These are phyloP conservation scores for Tieghemostelium lacteum DNA, from an alignment of 78 protist genomes.

Conservation along the genomic window DNA sequence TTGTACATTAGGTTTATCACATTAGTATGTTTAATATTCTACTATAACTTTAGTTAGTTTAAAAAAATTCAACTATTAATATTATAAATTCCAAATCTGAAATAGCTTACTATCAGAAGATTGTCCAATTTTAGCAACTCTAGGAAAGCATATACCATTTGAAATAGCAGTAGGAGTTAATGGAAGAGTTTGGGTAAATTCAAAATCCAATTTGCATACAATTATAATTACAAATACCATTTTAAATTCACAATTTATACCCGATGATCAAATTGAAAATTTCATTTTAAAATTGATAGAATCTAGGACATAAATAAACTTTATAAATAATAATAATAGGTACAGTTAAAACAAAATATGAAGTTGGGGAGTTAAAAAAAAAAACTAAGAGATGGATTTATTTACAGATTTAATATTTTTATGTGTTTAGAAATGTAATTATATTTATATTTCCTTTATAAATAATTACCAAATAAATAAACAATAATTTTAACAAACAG, in stretches of 20 bases:
- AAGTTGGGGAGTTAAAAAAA: too few relatives aligned
- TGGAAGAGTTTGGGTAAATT: conserved; percentile 90
- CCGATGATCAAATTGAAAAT: conserved; percentile 39
- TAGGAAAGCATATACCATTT: conserved; percentile 78
- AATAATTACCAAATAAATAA: conserved; percentile 52
- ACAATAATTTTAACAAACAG: conserved; percentile 15
- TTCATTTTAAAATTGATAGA: conserved; percentile 20
- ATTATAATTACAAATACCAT: conserved; percentile 77
- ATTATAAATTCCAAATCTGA: too few relatives aligned
- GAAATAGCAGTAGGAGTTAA: conserved; percentile 89
- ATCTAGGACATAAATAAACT: too few relatives aligned
- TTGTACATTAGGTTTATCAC: conserved; percentile 67
- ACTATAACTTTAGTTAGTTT: not conserved
- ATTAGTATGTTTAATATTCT: conserved; percentile 54
- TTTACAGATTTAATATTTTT: too few relatives aligned
- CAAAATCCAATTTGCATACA: conserved; percentile 5
- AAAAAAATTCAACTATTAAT: not conserved
- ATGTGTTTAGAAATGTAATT: too few relatives aligned
- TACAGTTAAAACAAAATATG: too few relatives aligned
- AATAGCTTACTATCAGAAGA: conserved; percentile 68
- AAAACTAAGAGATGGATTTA: too few relatives aligned
- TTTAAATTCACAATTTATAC: conserved; percentile 65
- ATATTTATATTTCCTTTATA: too few relatives aligned
- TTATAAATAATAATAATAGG: not conserved
- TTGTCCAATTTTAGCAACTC: conserved; percentile 50